Percentiles rank a stretch among this genome's conserved stretches.
Evolutionary conservation across 805 yeast genomes (phyloP).

Genomic region (Saccharomycopsis fodiens): DNA sequence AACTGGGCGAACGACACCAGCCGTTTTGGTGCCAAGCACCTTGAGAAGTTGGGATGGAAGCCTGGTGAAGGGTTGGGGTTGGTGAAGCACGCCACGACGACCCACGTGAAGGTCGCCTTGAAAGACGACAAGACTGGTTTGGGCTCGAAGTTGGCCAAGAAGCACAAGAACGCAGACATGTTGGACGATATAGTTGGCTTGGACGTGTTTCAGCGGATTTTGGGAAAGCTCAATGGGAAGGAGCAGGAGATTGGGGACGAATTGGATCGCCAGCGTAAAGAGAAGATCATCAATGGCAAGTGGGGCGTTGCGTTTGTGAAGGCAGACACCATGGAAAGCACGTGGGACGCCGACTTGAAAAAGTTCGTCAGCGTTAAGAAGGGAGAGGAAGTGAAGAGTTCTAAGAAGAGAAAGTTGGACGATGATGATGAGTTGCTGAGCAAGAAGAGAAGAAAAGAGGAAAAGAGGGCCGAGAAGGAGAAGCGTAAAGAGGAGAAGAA

Average conservation of each 20-base stretch:
- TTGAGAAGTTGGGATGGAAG: slow-evolving; percentile 81
- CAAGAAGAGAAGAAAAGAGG: slow-evolving; percentile 24
- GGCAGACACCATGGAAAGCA: slow-evolving; percentile 77
- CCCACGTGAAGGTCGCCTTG: slow-evolving; percentile 75
- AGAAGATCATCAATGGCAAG: slow-evolving; percentile 69
- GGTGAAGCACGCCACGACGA: slow-evolving; percentile 52
- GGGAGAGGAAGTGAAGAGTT: slow-evolving; percentile 24
- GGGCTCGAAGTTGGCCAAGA: slow-evolving; percentile 70
- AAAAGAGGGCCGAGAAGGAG: slow-evolving; percentile 25
- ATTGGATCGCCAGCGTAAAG: slow-evolving; percentile 59
- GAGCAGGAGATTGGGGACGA: slow-evolving; percentile 59
- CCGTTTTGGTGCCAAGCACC: slow-evolving; percentile 82
- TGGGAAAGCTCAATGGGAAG: slow-evolving; percentile 85
- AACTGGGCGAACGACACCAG: slow-evolving; percentile 83
- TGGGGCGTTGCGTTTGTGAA: slow-evolving; percentile 84
- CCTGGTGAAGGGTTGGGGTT: slow-evolving; percentile 88
- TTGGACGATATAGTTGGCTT: slow-evolving; percentile 83
- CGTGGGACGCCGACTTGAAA: slow-evolving; percentile 63
- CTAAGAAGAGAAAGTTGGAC: slow-evolving; percentile 22
- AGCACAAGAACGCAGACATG: slow-evolving; percentile 57
- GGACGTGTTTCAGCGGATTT: slow-evolving; percentile 84
- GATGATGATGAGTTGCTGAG: slow-evolving; percentile 22
- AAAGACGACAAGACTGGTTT: slow-evolving; percentile 82
- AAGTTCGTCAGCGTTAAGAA: slow-evolving; percentile 27
- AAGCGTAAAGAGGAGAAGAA: slow-evolving; percentile 22